Evolutionary conservation across 257 asterid species (phyloP), one percentile per base, ranked within the genome.

Genomic region (Gentiana dahurica): DNA sequence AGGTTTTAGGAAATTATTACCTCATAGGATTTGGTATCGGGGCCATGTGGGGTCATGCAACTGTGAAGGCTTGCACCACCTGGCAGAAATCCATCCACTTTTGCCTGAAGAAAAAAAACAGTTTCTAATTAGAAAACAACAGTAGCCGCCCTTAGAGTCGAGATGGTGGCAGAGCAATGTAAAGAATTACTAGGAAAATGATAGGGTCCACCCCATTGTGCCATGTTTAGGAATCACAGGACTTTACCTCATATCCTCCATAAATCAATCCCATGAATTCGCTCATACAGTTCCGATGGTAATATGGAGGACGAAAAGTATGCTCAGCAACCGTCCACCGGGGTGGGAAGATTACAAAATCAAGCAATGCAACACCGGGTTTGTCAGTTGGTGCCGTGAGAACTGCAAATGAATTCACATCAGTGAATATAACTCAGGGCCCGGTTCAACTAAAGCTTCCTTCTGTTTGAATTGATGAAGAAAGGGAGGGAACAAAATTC

Each of bases 31-130:
- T 83, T 91, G 45, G 98, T 85, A 71, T 91, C 97, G 9, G 97
- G 98, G 44, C 98, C 97, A 66, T 92, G 98, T 49, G 97, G 97
- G 64, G 97, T 92, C 98, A 92, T 88, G 85, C 98, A 83, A 71
- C 94, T 87, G 67, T 92, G 98, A 33, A 92, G 98, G 78, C 97
- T 92, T 54, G 97, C 97, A 33, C 97, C 98, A 12, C 98, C 97
- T 5, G 98, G 95, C 51, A 81, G 75, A 82, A 92, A 92, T 45
- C 97, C 98, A 69, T 79, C 97, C 45, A 94, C 94, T 83, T 91
- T 91, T 69, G 98, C 98, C 98, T 91, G 90, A 53, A 71, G 58
- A 72, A 38, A 66, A 46, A 35, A 69, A 57, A 24, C 24, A 24
- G 24, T 24, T 24, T 24, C 24, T 24, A 24, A 24, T 24, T 24